phyloP scores from a whole-genome alignment of 2,329 filamentous ascomycete genomes.

The Byssothecium circinans region DNA sequence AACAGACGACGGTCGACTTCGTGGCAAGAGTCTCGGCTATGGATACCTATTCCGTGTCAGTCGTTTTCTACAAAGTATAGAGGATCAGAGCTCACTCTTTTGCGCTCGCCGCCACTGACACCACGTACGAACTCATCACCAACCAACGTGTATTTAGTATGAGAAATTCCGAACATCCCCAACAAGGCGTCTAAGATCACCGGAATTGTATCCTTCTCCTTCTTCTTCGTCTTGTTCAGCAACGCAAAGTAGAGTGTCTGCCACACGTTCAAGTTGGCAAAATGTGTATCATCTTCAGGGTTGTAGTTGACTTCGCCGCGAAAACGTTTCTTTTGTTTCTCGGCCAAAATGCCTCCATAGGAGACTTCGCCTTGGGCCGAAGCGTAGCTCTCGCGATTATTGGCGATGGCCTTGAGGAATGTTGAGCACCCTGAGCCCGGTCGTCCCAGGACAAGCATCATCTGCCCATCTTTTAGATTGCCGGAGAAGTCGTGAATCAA shows the following conservation, averaged over 20 bases:
- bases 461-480: conserved; percentile 67
- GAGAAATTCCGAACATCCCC: conserved; percentile 76
- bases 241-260: conserved; percentile 76
- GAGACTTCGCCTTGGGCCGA: conserved; percentile 68
- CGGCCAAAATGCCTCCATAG: conserved; percentile 71
- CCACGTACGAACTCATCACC: conserved; percentile 74
- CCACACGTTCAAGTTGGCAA: conserved; percentile 73
- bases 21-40: conserved; percentile 78
- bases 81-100: conserved; percentile 58
- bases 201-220: conserved; percentile 64
- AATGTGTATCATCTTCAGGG: conserved; percentile 74
- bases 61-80: too few relatives aligned
- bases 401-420: conserved; percentile 74
- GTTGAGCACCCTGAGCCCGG: conserved; percentile 76
- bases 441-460: conserved; percentile 72
- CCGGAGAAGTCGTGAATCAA: conserved; percentile 70
- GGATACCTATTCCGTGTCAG: conserved; percentile 48
- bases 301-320: conserved; percentile 79
- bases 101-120: conserved; percentile 78
- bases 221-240: conserved; percentile 72
- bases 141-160: conserved; percentile 73
- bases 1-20: conserved; percentile 70
- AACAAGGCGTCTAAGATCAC: conserved; percentile 70
- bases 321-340: conserved; percentile 68
- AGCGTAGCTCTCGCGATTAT: conserved; percentile 67